Evolutionary conservation across 495 filamentous ascomycete genomes (phyloP), one percentile per base, ranked within the genome.

Genomic region (Sphaerosporella brunnea): DNA sequence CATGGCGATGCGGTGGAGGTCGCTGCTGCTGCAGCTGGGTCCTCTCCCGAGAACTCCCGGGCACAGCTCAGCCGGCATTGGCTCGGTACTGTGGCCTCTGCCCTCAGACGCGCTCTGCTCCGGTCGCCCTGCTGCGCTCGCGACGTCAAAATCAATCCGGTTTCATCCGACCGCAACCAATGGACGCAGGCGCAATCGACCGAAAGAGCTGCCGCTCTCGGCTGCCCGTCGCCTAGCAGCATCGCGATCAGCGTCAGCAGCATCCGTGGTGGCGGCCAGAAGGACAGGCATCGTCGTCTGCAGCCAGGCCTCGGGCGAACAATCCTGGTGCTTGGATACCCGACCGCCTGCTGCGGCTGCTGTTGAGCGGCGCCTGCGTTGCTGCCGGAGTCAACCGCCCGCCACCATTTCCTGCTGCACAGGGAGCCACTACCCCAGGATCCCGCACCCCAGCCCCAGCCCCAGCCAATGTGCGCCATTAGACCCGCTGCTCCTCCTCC

Each of bases 111-210:
- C 21, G 24, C 35, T 34, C 9, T 39, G 37, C 36, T 24, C 45
- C 50, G 34, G 25, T 23, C 44, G 7, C 28, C 13, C 28, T 32
- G 28, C 7, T 32, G n/a, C n/a, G n/a, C n/a, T n/a, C n/a, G 20
- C 54, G 47, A 13, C 43, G 26, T 34, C 26, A 35, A 46, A 34
- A 28, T 46, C 35, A 34, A 35, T 46, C 56, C 56, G 56, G 48
- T 43, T 54, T 59, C 36, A 41, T 48, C 56, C 56, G 56, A 58
- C 30, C 35, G 19, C 48, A 50, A 53, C 55, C 54, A 54, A 51
- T 51, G 46, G 37, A 24, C 51, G 23, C 48, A 47, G 53, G 36
- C 54, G 41, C 26, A 40, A 40, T 40, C 15, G 23, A 32, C 28
- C 28, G n/a, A n/a, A n/a, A n/a, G n/a, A n/a, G n/a, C n/a, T n/a